A percentile compares a stretch with the other conserved stretches of the same genome.
These are phyloP conservation scores for Boletus coccyginus DNA, from an alignment of 768 basidiomycete species.

Conservation along the genomic window DNA sequence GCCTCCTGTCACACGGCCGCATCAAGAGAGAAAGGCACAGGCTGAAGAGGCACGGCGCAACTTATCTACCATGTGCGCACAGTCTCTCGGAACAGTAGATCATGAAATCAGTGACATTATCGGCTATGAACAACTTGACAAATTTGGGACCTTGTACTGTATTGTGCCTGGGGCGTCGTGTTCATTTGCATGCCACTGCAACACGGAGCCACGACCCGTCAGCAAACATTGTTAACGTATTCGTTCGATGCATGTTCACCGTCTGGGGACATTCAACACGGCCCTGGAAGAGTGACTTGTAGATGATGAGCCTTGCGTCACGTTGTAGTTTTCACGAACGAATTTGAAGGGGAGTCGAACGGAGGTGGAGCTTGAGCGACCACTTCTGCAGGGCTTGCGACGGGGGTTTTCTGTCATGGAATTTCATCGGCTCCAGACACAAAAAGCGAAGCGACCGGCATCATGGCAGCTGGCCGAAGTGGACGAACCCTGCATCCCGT, in stretches of 20 bases:
- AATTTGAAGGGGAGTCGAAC: background rate
- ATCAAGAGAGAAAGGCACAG: background rate
- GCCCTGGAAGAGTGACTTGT: background rate
- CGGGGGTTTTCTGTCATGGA: background rate
- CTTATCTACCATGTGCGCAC: too few species aligned
- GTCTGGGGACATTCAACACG: too few species aligned
- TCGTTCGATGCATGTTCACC: too few species aligned
- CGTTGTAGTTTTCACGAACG: background rate
- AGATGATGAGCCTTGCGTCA: background rate
- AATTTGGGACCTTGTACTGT: background rate
- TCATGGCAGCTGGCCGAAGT: background rate
- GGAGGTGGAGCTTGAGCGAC: background rate
- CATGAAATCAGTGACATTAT: slow-evolving; percentile 2
- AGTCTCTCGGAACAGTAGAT: background rate
- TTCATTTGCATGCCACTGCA: too few species aligned
- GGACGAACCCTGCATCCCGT: background rate
- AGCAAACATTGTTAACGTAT: too few species aligned
- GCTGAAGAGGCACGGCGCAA: too few species aligned
- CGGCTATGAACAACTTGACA: too few species aligned
- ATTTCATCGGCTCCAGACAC: background rate
- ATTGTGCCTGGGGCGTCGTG: background rate
- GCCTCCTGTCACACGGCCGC: background rate
- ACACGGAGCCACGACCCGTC: too few species aligned
- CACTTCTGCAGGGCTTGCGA: background rate
- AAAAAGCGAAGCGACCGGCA: background rate